Conservation (phyloP, 495 filamentous ascomycete genomes). For the Penicillium bovifimosum region DNA sequence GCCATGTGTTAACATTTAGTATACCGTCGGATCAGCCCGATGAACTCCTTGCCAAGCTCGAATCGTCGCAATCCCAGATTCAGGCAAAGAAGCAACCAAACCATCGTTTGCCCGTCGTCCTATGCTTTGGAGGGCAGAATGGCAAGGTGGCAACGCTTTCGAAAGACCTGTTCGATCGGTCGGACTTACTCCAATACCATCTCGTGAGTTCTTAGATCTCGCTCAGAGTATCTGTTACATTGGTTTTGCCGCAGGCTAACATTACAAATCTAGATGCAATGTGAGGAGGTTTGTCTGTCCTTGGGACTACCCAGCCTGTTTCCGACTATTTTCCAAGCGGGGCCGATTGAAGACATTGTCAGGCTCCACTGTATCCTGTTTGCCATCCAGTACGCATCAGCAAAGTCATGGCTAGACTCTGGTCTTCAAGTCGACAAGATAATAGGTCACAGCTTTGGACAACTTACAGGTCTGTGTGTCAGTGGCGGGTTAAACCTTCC, state of each 20-base stretch:
- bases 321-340: background rate
- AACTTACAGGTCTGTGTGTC: constrained; percentile 46
- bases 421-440: constrained; percentile 34
- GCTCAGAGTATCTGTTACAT: too few species aligned
- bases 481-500: constrained; percentile 28
- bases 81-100: background rate
- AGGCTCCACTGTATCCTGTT: constrained; percentile 41
- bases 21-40: background rate
- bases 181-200: constrained; percentile 27
- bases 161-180: constrained; percentile 22
- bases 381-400: constrained; percentile 45
- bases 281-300: background rate
- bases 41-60: background rate
- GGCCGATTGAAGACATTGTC: constrained; percentile 28
- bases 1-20: background rate
- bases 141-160: constrained; percentile 16
- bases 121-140: constrained; percentile 34
- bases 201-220: background rate
- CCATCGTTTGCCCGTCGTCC: constrained; percentile 11
- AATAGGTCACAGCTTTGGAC: constrained; percentile 51
- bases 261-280: background rate
- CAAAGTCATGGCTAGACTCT: constrained; percentile 45
- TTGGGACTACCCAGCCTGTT: background rate
- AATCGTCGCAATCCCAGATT: background rate
- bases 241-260: too few species aligned